phyloP scores from a whole-genome alignment of 768 basidiomycete species.

The Pluteus cervinus region DNA sequence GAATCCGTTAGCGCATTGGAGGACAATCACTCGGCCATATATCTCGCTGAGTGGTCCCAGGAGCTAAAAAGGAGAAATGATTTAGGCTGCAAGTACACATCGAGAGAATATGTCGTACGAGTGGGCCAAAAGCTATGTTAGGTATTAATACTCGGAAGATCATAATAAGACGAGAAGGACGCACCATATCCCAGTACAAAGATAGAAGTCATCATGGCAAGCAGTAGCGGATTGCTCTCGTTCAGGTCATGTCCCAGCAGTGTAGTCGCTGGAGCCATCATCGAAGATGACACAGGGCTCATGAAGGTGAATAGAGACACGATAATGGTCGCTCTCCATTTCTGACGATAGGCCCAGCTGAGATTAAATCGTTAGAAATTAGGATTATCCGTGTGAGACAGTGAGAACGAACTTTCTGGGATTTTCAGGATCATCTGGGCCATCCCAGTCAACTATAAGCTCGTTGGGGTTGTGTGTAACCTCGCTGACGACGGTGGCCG shows the following conservation, averaged over 20 bases:
- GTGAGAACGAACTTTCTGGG: constrained; percentile 42
- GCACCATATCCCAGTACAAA: constrained; percentile 51
- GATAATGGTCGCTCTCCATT: constrained; percentile 62
- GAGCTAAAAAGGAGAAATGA: constrained; percentile 14
- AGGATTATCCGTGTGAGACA: not conserved
- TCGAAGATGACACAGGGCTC: constrained; percentile 63
- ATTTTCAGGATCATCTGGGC: constrained; percentile 50
- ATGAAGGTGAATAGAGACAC: constrained; percentile 68
- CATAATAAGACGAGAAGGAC: constrained; percentile 10
- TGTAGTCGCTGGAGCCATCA: constrained; percentile 60
- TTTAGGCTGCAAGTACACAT: not conserved
- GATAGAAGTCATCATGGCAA: constrained; percentile 55
- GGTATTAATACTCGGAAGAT: not conserved
- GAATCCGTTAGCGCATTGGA: constrained; percentile 61
- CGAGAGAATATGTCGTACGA: constrained; percentile 13
- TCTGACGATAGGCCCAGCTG: constrained; percentile 52
- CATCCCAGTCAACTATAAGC: constrained; percentile 64
- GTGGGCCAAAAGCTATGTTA: constrained; percentile 43
- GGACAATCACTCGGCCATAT: constrained; percentile 56
- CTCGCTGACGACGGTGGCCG: too few species aligned
- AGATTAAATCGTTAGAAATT: not conserved
- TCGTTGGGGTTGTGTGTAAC: too few species aligned
- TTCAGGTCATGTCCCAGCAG: constrained; percentile 49
- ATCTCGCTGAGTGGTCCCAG: constrained; percentile 67
- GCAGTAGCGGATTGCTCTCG: constrained; percentile 39